phyloP scores from a whole-genome alignment of 1,284 basidiomycete genomes.

The Cryptococcus sp. region DNA sequence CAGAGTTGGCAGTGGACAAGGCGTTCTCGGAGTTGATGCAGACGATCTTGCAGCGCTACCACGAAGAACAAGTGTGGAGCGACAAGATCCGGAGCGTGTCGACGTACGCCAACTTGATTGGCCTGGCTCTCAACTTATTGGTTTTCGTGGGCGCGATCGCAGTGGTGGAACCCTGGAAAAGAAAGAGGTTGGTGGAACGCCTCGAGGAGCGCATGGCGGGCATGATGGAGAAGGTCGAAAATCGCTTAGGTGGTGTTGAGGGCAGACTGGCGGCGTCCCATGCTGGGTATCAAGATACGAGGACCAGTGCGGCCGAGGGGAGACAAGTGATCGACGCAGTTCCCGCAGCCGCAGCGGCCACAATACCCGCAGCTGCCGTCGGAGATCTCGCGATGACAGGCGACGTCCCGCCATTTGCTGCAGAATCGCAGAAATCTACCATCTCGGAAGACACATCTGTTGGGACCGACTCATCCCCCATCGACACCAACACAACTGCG shows the following conservation, averaged over 20 bases:
- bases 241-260: constrained; percentile 28
- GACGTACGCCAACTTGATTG: constrained; percentile 83
- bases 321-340: too few species aligned
- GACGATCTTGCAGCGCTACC: constrained; percentile 79
- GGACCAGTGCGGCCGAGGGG: neutral
- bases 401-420: neutral
- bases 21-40: constrained; percentile 84
- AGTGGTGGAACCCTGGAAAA: constrained; percentile 91
- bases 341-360: neutral
- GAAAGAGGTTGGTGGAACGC: constrained; percentile 74
- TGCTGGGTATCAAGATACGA: neutral
- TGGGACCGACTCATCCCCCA: neutral
- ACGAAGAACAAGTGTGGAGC: constrained; percentile 93
- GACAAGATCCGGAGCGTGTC: constrained; percentile 93
- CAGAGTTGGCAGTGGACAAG: constrained; percentile 75
- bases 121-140: constrained; percentile 77
- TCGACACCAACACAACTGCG: neutral
- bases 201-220: constrained; percentile 82
- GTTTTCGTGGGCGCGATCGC: constrained; percentile 85
- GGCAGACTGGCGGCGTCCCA: constrained; percentile 2
- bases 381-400: neutral
- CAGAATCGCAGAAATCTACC: neutral
- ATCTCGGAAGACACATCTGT: neutral
- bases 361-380: neutral
- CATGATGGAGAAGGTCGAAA: constrained; percentile 58